phyloP scores from a whole-genome alignment of 345 rosid species.

The Brassica nigra region DNA sequence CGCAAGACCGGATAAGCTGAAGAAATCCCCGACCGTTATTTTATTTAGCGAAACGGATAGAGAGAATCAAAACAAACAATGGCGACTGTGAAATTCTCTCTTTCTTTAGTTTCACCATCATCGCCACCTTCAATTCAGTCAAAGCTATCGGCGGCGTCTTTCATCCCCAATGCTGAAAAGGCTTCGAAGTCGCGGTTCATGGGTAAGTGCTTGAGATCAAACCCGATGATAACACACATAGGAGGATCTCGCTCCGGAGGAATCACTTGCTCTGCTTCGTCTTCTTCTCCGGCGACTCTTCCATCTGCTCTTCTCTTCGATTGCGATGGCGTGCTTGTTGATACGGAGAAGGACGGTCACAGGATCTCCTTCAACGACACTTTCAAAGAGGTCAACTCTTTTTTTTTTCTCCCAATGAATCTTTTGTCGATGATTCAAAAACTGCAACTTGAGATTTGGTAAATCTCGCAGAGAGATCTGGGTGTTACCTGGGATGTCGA shows the following conservation, averaged over 20 bases:
- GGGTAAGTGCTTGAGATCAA: slow-evolving; percentile 30
- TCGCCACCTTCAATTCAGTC: slow-evolving; percentile 15
- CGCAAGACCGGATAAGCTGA: slow-evolving; percentile 34
- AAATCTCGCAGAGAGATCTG: slow-evolving; percentile 60
- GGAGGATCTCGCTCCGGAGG: slow-evolving; percentile 26
- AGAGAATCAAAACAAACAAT: slow-evolving; percentile 28
- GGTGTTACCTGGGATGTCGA: slow-evolving; percentile 94
- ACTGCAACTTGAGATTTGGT: not conserved
- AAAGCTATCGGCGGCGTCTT: slow-evolving; percentile 29
- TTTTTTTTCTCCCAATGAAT: not conserved
- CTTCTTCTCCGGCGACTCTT: slow-evolving; percentile 55
- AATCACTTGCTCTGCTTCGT: slow-evolving; percentile 48
- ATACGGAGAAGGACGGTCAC: slow-evolving; percentile 96
- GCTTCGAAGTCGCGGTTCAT: slow-evolving; percentile 13
- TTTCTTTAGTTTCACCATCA: slow-evolving; percentile 28
- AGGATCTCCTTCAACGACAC: slow-evolving; percentile 93
- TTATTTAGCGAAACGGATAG: not conserved
- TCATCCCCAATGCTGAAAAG: slow-evolving; percentile 17
- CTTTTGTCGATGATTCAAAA: not conserved
- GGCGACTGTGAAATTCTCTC: slow-evolving; percentile 46
- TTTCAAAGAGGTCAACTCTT: slow-evolving; percentile 61
- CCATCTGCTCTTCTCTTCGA: slow-evolving; percentile 87
- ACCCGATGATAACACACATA: not conserved
- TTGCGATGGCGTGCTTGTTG: slow-evolving; percentile 98
- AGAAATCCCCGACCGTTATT: slow-evolving; percentile 37